Conservation (phyloP, 768 basidiomycete genomes). For the Kwoniella europaea region DNA sequence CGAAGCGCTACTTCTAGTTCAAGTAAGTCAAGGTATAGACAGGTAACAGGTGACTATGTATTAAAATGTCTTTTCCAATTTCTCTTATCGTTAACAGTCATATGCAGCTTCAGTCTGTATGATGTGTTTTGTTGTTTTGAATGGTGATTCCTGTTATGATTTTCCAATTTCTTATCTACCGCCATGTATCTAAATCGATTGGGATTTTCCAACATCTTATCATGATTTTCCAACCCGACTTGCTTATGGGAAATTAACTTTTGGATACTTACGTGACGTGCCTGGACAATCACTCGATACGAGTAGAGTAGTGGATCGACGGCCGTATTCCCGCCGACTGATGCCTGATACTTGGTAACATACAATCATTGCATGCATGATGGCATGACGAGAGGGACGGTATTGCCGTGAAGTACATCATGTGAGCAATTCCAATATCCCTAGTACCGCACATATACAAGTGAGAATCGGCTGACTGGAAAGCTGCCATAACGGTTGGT, state of each 20-base stretch:
- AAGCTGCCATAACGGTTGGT: too few species aligned
- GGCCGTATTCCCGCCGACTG: neutral
- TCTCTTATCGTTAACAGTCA: neutral
- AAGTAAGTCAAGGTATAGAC: neutral
- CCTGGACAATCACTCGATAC: neutral
- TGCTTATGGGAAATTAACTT: slow-evolving; percentile 13
- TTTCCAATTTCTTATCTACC: slow-evolving; percentile 3
- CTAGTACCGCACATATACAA: too few species aligned
- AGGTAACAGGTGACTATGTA: neutral
- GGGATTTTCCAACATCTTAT: slow-evolving; percentile 8
- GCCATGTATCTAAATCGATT: neutral
- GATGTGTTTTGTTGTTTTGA: neutral
- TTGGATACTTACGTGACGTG: neutral
- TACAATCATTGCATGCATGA: neutral
- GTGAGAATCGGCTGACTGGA: too few species aligned
- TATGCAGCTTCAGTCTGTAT: neutral
- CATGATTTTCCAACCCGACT: slow-evolving; percentile 6
- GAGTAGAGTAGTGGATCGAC: neutral
- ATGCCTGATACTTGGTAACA: neutral
- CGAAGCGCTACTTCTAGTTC: neutral
- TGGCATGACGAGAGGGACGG: neutral
- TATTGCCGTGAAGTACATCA: neutral
- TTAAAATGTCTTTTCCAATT: neutral
- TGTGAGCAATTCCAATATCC: too few species aligned
- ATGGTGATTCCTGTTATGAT: neutral